Percentiles rank a stretch among this genome's conserved stretches.
These are phyloP conservation scores for Auriscalpium orientale DNA, from an alignment of 768 basidiomycete genomes.

Conservation along the genomic window DNA sequence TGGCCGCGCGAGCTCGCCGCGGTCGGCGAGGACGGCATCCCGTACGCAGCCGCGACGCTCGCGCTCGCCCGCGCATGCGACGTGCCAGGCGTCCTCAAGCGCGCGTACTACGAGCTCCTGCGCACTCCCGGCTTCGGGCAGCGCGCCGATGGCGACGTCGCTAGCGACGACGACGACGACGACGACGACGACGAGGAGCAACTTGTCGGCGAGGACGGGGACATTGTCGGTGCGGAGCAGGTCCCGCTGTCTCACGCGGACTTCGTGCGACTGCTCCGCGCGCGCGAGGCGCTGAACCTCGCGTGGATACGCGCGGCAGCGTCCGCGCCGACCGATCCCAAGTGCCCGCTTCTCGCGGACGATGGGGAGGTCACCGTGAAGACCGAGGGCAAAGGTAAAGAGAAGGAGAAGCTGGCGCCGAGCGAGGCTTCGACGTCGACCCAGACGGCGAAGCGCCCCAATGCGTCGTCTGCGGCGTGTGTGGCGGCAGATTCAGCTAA, in stretches of 20 bases:
- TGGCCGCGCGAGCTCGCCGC: constrained; percentile 23
- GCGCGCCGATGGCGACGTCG: constrained; percentile 1
- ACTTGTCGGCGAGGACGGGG: neutral
- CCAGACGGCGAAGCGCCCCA: neutral
- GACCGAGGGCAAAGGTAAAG: neutral
- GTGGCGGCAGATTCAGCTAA: constrained; percentile 5
- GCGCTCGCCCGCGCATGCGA: constrained; percentile 24
- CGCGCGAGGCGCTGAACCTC: constrained; percentile 16
- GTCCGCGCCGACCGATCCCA: constrained; percentile 13
- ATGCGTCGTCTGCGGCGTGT: constrained; percentile 6
- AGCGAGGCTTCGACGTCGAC: too few species aligned
- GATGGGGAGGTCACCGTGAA: too few species aligned
- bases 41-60: constrained; percentile 25
- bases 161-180: neutral
- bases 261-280: constrained; percentile 16
- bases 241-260: constrained; percentile 10
- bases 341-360: constrained; percentile 3
- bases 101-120: constrained; percentile 35
- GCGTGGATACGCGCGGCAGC: constrained; percentile 17
- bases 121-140: constrained; percentile 24
- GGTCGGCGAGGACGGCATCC: constrained; percentile 9
- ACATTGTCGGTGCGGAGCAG: neutral
- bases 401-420: neutral
- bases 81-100: constrained; percentile 23
- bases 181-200: too few species aligned